phyloP scores from a whole-genome alignment of 805 yeast genomes.

The Wickerhamomyces bovis region DNA sequence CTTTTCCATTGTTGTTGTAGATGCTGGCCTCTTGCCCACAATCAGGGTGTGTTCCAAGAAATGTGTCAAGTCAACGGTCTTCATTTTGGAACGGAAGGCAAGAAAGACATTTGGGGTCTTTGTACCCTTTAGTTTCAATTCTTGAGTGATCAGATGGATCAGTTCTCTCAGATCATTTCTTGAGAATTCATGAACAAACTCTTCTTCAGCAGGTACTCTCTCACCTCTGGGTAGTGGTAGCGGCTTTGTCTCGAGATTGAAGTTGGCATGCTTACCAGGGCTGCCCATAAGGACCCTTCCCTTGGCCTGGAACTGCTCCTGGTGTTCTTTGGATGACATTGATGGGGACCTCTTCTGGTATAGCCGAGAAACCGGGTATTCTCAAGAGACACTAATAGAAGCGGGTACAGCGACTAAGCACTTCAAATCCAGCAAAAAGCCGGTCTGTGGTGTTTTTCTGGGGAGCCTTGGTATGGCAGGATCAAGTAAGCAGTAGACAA shows the following conservation, averaged over 20 bases:
- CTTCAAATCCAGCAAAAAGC: neutral
- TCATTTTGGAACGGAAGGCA: constrained; percentile 69
- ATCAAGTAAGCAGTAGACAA: neutral
- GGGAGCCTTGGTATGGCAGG: neutral
- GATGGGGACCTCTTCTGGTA: neutral
- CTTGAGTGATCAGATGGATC: constrained; percentile 66
- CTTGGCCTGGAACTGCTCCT: constrained; percentile 12
- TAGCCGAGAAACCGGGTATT: too few species aligned
- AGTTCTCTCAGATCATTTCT: constrained; percentile 62
- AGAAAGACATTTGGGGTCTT: constrained; percentile 68
- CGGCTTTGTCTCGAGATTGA: constrained; percentile 8
- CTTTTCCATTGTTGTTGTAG: constrained; percentile 36
- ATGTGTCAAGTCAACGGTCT: constrained; percentile 50
- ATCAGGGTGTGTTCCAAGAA: constrained; percentile 58
- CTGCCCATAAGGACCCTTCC: constrained; percentile 7
- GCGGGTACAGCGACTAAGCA: neutral
- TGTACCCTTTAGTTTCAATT: constrained; percentile 62
- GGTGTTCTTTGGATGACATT: neutral
- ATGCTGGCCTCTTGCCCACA: constrained; percentile 41
- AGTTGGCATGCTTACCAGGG: constrained; percentile 6
- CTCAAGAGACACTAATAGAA: too few species aligned
- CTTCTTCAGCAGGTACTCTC: constrained; percentile 11
- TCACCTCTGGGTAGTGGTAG: constrained; percentile 13
- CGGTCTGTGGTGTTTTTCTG: neutral
- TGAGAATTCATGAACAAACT: constrained; percentile 41